Evolutionary conservation across 192 early-diverging fungal species (phyloP).

Genomic region (Backusella australiensis): DNA sequence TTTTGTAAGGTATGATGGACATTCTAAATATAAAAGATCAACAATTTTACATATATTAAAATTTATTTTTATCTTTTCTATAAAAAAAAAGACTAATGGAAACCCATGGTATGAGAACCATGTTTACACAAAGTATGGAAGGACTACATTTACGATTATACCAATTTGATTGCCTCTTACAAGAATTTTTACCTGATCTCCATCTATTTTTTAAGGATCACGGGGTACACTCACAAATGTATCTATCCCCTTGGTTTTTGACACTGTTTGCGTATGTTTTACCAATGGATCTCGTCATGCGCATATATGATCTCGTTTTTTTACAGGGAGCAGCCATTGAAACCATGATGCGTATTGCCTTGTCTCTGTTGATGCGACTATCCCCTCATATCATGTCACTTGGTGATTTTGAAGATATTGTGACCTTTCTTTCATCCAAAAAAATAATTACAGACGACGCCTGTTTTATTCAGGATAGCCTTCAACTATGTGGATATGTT

Average conservation of each 20-base stretch:
- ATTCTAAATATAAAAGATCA: neutral
- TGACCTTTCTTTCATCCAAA: slow-evolving; percentile 82
- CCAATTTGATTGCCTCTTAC: slow-evolving; percentile 79
- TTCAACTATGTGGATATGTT: neutral
- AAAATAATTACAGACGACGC: slow-evolving; percentile 29
- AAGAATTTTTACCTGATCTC: slow-evolving; percentile 72
- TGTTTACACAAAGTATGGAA: slow-evolving; percentile 92
- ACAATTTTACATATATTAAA: neutral
- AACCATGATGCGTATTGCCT: slow-evolving; percentile 77
- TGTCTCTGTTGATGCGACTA: slow-evolving; percentile 83
- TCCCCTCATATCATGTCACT: slow-evolving; percentile 63
- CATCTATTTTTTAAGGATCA: slow-evolving; percentile 68
- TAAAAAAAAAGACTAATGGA: slow-evolving; percentile 71
- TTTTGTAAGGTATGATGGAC: slow-evolving; percentile 59
- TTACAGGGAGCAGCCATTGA: slow-evolving; percentile 85
- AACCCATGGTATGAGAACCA: slow-evolving; percentile 83
- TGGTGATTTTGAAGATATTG: slow-evolving; percentile 75
- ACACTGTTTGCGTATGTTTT: slow-evolving; percentile 96
- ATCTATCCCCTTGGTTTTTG: slow-evolving; percentile 95
- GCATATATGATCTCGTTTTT: slow-evolving; percentile 90
- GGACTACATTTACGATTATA: slow-evolving; percentile 87
- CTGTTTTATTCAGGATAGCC: slow-evolving; percentile 65
- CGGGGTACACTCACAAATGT: slow-evolving; percentile 82
- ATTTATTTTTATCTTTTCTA: neutral
- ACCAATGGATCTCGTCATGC: slow-evolving; percentile 85